These are phyloP conservation scores for Spathaspora girioi DNA, from an alignment of 805 yeast species.

Conservation along the genomic window DNA sequence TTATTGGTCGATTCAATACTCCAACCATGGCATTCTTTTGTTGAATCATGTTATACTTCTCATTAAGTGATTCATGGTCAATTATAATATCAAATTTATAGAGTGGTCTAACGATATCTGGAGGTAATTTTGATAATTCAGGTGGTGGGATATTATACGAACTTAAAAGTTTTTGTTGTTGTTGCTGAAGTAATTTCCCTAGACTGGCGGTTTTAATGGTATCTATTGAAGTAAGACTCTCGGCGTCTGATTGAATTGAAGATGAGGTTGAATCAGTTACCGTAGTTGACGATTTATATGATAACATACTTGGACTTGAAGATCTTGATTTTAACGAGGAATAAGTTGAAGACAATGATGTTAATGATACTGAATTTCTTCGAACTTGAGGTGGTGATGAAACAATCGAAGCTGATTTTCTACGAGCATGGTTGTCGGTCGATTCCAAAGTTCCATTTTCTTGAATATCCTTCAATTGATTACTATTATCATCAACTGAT, in stretches of 20 bases:
- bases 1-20: not conserved
- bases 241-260: constrained; percentile 30
- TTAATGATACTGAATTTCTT: constrained; percentile 31
- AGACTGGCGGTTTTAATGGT: constrained; percentile 2
- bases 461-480: constrained; percentile 3
- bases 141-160: constrained; percentile 23
- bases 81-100: constrained; percentile 44
- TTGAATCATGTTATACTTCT: constrained; percentile 21
- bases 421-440: not conserved
- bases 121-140: constrained; percentile 37
- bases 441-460: not conserved
- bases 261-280: constrained; percentile 32
- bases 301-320: constrained; percentile 36
- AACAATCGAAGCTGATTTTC: not conserved
- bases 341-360: constrained; percentile 32
- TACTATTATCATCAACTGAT: constrained; percentile 26
- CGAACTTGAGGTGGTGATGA: constrained; percentile 5
- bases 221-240: constrained; percentile 10
- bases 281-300: constrained; percentile 31
- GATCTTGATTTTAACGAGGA: constrained; percentile 29
- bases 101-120: constrained; percentile 44
- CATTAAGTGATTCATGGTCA: constrained; percentile 39
- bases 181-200: constrained; percentile 2
- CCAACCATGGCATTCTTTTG: not conserved
- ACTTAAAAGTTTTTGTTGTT: not conserved